Conservation (phyloP, 1,284 basidiomycete genomes). For the Xerocomus nothofagi region DNA sequence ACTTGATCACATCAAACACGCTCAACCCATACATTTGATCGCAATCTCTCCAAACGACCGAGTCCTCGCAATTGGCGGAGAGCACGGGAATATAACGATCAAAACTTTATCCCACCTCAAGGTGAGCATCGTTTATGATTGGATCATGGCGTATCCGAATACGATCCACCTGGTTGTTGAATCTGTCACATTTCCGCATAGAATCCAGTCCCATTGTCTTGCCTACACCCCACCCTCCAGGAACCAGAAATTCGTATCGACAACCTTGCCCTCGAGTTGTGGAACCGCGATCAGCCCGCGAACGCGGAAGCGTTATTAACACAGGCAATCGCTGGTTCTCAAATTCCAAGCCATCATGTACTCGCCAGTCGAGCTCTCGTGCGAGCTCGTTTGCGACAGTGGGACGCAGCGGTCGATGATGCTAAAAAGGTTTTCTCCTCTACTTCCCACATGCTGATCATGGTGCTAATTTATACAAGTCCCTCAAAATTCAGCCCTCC, state of each 20-base stretch:
- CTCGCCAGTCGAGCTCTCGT: slow-evolving; percentile 10
- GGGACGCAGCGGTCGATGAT: slow-evolving; percentile 5
- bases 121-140: background rate
- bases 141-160: background rate
- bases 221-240: background rate
- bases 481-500: background rate
- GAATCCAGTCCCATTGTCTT: background rate
- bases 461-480: background rate
- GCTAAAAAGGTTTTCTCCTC: slow-evolving; percentile 1
- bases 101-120: background rate
- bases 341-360: background rate
- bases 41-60: background rate
- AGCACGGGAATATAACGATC: background rate
- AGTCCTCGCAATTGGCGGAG: background rate
- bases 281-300: background rate
- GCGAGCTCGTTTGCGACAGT: background rate
- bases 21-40: background rate
- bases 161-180: background rate
- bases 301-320: background rate
- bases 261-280: background rate
- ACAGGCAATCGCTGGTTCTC: background rate
- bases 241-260: slow-evolving; percentile 1
- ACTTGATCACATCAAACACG: background rate
- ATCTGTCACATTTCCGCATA: background rate
- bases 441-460: background rate